These are phyloP conservation scores for Pleurotus ostreatus DNA, from an alignment of 768 basidiomycete species.

Conservation along the genomic window DNA sequence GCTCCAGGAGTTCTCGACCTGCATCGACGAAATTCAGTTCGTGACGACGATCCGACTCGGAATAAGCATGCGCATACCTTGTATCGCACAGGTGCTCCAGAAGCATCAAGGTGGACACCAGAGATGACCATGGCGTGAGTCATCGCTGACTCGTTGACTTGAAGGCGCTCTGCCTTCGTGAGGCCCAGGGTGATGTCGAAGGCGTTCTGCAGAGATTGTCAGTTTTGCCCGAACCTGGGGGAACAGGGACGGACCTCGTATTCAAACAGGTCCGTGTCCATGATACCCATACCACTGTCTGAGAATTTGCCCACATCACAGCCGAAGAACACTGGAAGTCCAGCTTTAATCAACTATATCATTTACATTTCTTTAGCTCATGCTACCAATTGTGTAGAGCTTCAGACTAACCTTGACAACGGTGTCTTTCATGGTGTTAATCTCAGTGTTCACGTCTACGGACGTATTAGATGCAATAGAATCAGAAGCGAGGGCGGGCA, in stretches of 20 bases:
- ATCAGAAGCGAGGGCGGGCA: constrained; percentile 5
- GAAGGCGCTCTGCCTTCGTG: constrained; percentile 81
- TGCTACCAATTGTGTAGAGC: background rate
- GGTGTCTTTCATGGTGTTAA: constrained; percentile 73
- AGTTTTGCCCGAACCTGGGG: background rate
- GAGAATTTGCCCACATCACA: constrained; percentile 93
- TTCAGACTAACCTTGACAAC: constrained; percentile 57
- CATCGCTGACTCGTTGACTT: constrained; percentile 83
- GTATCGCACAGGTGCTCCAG: constrained; percentile 80
- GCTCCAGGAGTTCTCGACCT: constrained; percentile 95
- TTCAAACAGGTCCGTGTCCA: constrained; percentile 82
- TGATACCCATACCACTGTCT: constrained; percentile 66
- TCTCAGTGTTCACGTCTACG: constrained; percentile 86
- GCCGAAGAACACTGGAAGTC: constrained; percentile 91
- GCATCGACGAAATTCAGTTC: background rate
- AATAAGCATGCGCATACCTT: constrained; percentile 32
- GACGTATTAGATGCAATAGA: background rate
- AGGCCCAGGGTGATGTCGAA: constrained; percentile 80
- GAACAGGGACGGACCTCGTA: constrained; percentile 52
- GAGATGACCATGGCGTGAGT: constrained; percentile 97
- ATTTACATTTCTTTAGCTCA: too few relatives aligned
- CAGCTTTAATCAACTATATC: constrained; percentile 70
- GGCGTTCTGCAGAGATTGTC: constrained; percentile 49
- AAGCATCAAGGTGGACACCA: constrained; percentile 80
- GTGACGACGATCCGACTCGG: background rate